Conservation (phyloP, 2,329 filamentous ascomycete genomes). For the Didymella pinodella region DNA sequence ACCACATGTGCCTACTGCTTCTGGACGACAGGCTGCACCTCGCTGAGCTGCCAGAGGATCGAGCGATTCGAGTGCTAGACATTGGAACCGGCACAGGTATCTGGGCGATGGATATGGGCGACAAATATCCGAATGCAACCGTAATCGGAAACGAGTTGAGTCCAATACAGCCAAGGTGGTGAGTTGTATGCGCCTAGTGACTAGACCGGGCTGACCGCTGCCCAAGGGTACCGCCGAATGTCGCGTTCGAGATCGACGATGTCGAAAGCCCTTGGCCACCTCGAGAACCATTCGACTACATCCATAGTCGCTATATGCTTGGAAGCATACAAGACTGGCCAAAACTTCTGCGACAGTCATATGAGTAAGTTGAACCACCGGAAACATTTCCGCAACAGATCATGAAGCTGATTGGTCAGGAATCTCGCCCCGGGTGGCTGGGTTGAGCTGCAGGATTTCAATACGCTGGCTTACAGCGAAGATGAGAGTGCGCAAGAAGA, state of each 20-base stretch:
- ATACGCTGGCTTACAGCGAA: slow-evolving; percentile 50
- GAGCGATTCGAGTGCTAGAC: slow-evolving; percentile 42
- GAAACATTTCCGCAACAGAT: no score
- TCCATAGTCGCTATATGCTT: slow-evolving; percentile 57
- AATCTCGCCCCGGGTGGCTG: slow-evolving; percentile 57
- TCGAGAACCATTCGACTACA: slow-evolving; percentile 51
- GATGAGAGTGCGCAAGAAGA: slow-evolving; percentile 33
- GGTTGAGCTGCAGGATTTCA: slow-evolving; percentile 60
- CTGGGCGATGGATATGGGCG: slow-evolving; percentile 47
- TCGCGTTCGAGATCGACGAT: slow-evolving; percentile 58
- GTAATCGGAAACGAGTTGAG: slow-evolving; percentile 57
- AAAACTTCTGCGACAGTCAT: slow-evolving; percentile 58
- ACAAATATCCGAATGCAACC: slow-evolving; percentile 38
- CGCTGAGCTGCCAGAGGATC: slow-evolving; percentile 33
- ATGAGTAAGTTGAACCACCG: slow-evolving; percentile 35
- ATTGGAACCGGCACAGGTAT: slow-evolving; percentile 50
- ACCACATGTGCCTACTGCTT: slow-evolving; percentile 48
- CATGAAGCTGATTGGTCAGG: slow-evolving; percentile 25
- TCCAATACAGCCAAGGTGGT: slow-evolving; percentile 58
- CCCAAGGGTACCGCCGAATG: slow-evolving; percentile 55
- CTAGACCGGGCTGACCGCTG: neutral
- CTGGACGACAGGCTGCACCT: slow-evolving; percentile 46
- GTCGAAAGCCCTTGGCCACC: slow-evolving; percentile 54
- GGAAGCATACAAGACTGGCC: slow-evolving; percentile 59
- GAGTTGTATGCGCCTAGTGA: neutral